These are phyloP conservation scores for Colletotrichum sansevieriae DNA, from an alignment of 2,329 filamentous ascomycete species.

Conservation along the genomic window DNA sequence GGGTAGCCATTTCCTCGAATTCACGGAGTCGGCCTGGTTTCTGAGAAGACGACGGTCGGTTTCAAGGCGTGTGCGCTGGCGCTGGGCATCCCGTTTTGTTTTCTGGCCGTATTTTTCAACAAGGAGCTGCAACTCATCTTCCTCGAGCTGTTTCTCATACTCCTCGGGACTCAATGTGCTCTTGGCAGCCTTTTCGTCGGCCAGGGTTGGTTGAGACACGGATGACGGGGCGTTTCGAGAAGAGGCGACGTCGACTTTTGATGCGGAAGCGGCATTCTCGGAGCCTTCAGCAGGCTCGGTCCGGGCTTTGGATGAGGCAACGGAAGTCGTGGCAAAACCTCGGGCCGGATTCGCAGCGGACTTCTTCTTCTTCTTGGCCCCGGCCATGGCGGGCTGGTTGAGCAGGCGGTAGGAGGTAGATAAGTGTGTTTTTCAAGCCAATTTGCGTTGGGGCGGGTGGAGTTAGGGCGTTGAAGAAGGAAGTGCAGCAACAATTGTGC, in stretches of 20 bases:
- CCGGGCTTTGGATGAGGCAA: constrained; percentile 81
- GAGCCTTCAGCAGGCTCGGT: constrained; percentile 64
- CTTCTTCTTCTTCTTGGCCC: constrained; percentile 91
- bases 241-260: constrained; percentile 9
- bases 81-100: constrained; percentile 81
- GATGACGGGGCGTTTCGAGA: constrained; percentile 49
- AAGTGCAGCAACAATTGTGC: background rate
- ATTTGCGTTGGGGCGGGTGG: background rate
- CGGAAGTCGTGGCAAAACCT: constrained; percentile 93
- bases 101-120: constrained; percentile 88
- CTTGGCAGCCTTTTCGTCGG: constrained; percentile 45
- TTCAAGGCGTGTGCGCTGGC: constrained; percentile 82
- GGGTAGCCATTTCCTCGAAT: constrained; percentile 83
- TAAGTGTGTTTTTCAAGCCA: background rate
- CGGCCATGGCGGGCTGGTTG: constrained; percentile 68
- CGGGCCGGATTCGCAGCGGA: constrained; percentile 86
- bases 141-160: constrained; percentile 88
- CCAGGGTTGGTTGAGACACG: constrained; percentile 43
- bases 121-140: constrained; percentile 88
- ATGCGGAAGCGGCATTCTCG: constrained; percentile 40
- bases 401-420: background rate
- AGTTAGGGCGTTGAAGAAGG: background rate
- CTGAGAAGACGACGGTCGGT: constrained; percentile 88
- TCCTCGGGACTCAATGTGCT: constrained; percentile 83
- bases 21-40: constrained; percentile 79